Conservation (phyloP, 441 rosid genomes). For the Sinapis alba region DNA sequence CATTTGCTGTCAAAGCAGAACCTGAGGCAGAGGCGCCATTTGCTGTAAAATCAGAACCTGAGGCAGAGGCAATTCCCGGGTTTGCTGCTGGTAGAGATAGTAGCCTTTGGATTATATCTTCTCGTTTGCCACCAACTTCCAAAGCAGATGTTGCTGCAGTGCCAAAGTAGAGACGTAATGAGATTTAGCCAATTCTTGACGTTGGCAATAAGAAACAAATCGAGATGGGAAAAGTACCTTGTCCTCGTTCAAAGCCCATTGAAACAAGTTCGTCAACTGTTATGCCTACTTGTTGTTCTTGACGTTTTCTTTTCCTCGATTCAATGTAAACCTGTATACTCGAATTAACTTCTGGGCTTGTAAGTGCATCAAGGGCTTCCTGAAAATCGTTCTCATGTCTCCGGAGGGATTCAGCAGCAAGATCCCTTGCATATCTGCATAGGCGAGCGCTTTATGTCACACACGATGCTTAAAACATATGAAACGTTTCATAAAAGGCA, state of each 20-base stretch:
- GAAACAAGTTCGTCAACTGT: conserved; percentile 63
- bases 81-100: conserved; percentile 40
- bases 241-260: conserved; percentile 85
- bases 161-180: not conserved
- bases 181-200: not conserved
- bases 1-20: not conserved
- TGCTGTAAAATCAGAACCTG: not conserved
- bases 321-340: conserved; percentile 67
- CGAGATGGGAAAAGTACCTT: conserved; percentile 46
- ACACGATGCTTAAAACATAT: not conserved
- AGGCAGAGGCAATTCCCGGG: conserved; percentile 23
- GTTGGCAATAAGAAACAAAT: not conserved
- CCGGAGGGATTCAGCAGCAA: conserved; percentile 85
- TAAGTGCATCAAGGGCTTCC: conserved; percentile 83
- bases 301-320: conserved; percentile 72
- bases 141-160: conserved; percentile 63
- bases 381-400: conserved; percentile 80
- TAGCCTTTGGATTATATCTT: conserved; percentile 55
- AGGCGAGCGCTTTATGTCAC: conserved; percentile 8
- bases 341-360: conserved; percentile 67
- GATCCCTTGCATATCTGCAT: conserved; percentile 78
- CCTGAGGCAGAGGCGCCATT: conserved; percentile 13
- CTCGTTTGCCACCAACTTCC: conserved; percentile 51
- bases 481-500: not conserved
- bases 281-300: conserved; percentile 40